phyloP scores from a whole-genome alignment of 139 green algal species.

The Nannochloris sp. region DNA sequence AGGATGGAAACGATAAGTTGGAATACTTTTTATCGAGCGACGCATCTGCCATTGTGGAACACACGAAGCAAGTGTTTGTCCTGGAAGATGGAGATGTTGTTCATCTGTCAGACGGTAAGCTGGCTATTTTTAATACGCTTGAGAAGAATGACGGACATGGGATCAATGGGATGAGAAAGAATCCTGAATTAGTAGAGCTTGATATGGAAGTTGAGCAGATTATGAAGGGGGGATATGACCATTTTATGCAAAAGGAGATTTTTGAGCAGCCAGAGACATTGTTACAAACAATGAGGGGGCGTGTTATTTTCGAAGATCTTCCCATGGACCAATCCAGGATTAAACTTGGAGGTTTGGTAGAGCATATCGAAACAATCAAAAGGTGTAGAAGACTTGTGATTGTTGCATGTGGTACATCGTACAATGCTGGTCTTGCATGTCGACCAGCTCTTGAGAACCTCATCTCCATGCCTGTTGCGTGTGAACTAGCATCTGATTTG shows the following conservation, averaged over 20 bases:
- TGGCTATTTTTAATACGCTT: conserved; percentile 65
- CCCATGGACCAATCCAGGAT: conserved; percentile 31
- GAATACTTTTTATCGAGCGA: conserved; percentile 95
- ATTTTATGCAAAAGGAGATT: conserved; percentile 96
- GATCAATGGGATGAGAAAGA: conserved; percentile 31
- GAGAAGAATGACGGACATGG: not conserved
- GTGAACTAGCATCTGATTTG: conserved; percentile 92
- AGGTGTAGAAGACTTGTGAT: conserved; percentile 80
- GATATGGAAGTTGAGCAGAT: conserved; percentile 92
- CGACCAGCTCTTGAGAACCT: conserved; percentile 47
- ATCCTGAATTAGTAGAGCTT: conserved; percentile 71
- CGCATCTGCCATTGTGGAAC: conserved; percentile 89
- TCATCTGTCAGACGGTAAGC: conserved; percentile 60
- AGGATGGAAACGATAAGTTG: conserved; percentile 22
- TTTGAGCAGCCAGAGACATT: conserved; percentile 92
- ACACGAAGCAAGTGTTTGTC: conserved; percentile 74
- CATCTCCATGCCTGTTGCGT: conserved; percentile 59
- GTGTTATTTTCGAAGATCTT: conserved; percentile 46
- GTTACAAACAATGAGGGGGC: conserved; percentile 68
- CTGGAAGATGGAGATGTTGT: conserved; percentile 29
- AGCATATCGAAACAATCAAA: conserved; percentile 56
- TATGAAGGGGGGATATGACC: conserved; percentile 94
- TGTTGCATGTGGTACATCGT: conserved; percentile 87
- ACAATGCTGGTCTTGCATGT: conserved; percentile 74
- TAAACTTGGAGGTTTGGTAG: conserved; percentile 70